A percentile compares a stretch with the other conserved stretches of the same genome.
These are phyloP conservation scores for Lepiota venenata DNA, from an alignment of 768 basidiomycete species.

Conservation along the genomic window DNA sequence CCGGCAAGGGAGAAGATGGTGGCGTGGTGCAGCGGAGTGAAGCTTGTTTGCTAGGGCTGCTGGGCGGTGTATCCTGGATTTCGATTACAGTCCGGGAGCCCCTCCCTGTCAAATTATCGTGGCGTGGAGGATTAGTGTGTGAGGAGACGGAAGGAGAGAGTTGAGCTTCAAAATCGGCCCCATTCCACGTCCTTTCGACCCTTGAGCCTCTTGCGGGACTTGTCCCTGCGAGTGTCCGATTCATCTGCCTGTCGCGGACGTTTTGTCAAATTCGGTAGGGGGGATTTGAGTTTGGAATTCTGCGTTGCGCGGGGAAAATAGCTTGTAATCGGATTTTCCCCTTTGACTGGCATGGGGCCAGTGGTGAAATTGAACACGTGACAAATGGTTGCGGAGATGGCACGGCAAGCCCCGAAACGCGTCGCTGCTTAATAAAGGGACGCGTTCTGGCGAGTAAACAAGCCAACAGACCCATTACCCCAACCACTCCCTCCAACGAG, in stretches of 20 bases:
- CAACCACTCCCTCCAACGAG: slow-evolving; percentile 12
- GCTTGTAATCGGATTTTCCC: slow-evolving; percentile 19
- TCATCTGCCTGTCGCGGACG: not conserved
- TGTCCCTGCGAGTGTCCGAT: not conserved
- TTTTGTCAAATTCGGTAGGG: not conserved
- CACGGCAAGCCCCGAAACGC: slow-evolving; percentile 36
- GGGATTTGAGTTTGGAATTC: not conserved
- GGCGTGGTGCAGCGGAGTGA: not conserved
- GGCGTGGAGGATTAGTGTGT: not conserved
- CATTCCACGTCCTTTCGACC: not conserved
- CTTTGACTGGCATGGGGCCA: slow-evolving; percentile 16
- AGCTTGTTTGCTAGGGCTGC: not conserved
- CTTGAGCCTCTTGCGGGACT: slow-evolving; percentile 4
- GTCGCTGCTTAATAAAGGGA: slow-evolving; percentile 19
- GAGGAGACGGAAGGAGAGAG: not conserved
- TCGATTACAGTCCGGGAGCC: not conserved
- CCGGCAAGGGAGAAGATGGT: slow-evolving; percentile 8
- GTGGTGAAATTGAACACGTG: slow-evolving; percentile 10
- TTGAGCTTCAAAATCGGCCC: not conserved
- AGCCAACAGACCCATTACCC: not conserved
- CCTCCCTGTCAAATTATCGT: not conserved
- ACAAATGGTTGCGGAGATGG: slow-evolving; percentile 29
- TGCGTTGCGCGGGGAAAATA: slow-evolving; percentile 16
- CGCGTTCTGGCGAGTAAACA: slow-evolving; percentile 6
- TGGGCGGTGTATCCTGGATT: not conserved